phyloP scores from a whole-genome alignment of 1,139 yeast species.

The Arxiozyma bovina region DNA sequence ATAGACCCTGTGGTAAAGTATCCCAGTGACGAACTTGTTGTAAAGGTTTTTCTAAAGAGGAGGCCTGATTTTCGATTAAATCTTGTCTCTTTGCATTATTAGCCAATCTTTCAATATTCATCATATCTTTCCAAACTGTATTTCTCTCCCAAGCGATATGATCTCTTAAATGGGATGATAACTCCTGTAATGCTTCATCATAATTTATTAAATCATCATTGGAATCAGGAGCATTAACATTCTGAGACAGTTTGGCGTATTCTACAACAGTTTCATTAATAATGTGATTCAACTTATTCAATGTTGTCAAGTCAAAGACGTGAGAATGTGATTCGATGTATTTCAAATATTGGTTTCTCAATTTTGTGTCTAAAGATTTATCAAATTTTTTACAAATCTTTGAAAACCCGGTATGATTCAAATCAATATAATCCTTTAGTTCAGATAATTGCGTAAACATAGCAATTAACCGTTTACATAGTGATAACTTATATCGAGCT shows the following conservation, averaged over 20 bases:
- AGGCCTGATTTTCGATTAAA: not conserved
- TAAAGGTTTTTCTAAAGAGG: not conserved
- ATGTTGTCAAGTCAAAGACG: slow-evolving; percentile 40
- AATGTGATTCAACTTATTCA: slow-evolving; percentile 38
- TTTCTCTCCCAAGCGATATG: slow-evolving; percentile 95
- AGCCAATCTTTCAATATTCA: slow-evolving; percentile 70
- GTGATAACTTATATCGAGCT: slow-evolving; percentile 41
- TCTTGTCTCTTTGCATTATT: slow-evolving; percentile 42
- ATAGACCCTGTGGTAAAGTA: not conserved
- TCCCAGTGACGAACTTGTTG: slow-evolving; percentile 1
- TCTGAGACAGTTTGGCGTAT: slow-evolving; percentile 37
- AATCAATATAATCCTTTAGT: slow-evolving; percentile 68
- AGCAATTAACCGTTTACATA: slow-evolving; percentile 58
- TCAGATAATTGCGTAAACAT: slow-evolving; percentile 74
- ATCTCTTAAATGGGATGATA: slow-evolving; percentile 72
- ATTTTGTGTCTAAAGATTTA: slow-evolving; percentile 58
- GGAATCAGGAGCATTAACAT: slow-evolving; percentile 16
- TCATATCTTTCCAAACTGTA: slow-evolving; percentile 95
- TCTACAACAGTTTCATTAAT: slow-evolving; percentile 34
- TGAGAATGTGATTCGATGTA: slow-evolving; percentile 36
- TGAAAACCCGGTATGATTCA: slow-evolving; percentile 79
- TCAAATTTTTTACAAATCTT: slow-evolving; percentile 88
- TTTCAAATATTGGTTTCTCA: slow-evolving; percentile 45
- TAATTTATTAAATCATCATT: slow-evolving; percentile 5
- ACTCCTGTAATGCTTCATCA: slow-evolving; percentile 49